Conservation (phyloP, 139 green algal species). For the Penium margaritaceum region DNA sequence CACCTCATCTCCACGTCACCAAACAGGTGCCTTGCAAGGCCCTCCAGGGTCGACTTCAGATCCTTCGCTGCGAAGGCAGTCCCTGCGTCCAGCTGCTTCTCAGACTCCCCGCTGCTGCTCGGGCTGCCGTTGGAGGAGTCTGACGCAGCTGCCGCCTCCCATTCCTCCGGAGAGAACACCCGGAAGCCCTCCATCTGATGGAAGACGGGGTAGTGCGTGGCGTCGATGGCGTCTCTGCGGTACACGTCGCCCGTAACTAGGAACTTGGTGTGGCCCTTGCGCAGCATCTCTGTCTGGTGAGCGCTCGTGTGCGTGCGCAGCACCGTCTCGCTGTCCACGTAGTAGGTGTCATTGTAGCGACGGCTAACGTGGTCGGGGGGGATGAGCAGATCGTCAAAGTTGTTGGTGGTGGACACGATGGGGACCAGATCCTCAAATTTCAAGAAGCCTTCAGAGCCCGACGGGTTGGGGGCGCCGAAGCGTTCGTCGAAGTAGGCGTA, state of each 20-base stretch:
- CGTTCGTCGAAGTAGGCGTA: slow-evolving; percentile 82
- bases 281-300: slow-evolving; percentile 69
- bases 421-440: slow-evolving; percentile 85
- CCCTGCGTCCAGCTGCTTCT: no score
- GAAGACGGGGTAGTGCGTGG: slow-evolving; percentile 98
- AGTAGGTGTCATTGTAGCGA: slow-evolving; percentile 96
- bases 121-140: slow-evolving; percentile 47
- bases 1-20: slow-evolving; percentile 77
- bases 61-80: slow-evolving; percentile 62
- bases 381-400: slow-evolving; percentile 77
- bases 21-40: slow-evolving; percentile 79
- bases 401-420: slow-evolving; percentile 66
- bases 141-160: slow-evolving; percentile 58
- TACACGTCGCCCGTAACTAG: slow-evolving; percentile 95
- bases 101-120: no score
- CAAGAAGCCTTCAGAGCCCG: no score
- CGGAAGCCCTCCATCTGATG: slow-evolving; percentile 96
- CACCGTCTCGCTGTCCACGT: slow-evolving; percentile 72
- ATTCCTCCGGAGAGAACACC: slow-evolving; percentile 60
- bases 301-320: slow-evolving; percentile 81
- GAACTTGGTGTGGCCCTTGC: slow-evolving; percentile 69
- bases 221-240: slow-evolving; percentile 82
- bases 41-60: slow-evolving; percentile 86
- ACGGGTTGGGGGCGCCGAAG: slow-evolving; percentile 46
- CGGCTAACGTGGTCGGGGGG: slow-evolving; percentile 80